Evolutionary conservation across 768 basidiomycete genomes (phyloP).

Genomic region (Coprinellus micaceus): DNA sequence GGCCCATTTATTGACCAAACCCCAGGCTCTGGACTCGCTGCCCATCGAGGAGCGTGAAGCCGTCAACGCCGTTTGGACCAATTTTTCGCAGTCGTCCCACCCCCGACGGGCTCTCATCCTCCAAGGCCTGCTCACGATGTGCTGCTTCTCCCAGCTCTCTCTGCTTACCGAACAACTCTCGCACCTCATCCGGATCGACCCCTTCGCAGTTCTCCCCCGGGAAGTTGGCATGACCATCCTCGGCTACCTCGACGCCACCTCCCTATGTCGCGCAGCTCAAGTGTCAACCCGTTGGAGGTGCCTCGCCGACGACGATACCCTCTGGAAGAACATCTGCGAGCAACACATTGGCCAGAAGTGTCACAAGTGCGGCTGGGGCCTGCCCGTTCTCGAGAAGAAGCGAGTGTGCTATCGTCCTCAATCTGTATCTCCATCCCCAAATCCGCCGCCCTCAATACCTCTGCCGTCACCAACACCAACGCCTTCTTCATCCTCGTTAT

Average conservation of each 20-base stretch:
- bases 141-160: conserved; percentile 97
- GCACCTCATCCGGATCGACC: conserved; percentile 93
- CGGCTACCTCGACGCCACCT: conserved; percentile 85
- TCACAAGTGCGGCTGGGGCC: conserved; percentile 94
- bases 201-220: conserved; percentile 84
- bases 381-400: conserved; percentile 84
- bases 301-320: conserved; percentile 90
- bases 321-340: conserved; percentile 96
- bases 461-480: conserved; percentile 11
- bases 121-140: conserved; percentile 96
- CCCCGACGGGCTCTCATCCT: conserved; percentile 90
- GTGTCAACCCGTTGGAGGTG: conserved; percentile 80
- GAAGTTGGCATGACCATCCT: conserved; percentile 88
- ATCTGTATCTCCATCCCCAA: conserved; percentile 25
- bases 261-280: conserved; percentile 90
- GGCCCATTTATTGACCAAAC: conserved; percentile 10
- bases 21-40: conserved; percentile 84
- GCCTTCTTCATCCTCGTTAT: conserved; percentile 9
- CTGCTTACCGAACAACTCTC: conserved; percentile 90
- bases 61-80: conserved; percentile 92
- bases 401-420: conserved; percentile 42
- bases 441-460: conserved; percentile 26
- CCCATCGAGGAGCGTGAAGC: conserved; percentile 81
- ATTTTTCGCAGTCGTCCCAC: conserved; percentile 92
- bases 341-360: conserved; percentile 98